Evolutionary conservation across 441 rosid species (phyloP), one percentile per base, ranked within the genome.

Genomic region (Populus hybrid): DNA sequence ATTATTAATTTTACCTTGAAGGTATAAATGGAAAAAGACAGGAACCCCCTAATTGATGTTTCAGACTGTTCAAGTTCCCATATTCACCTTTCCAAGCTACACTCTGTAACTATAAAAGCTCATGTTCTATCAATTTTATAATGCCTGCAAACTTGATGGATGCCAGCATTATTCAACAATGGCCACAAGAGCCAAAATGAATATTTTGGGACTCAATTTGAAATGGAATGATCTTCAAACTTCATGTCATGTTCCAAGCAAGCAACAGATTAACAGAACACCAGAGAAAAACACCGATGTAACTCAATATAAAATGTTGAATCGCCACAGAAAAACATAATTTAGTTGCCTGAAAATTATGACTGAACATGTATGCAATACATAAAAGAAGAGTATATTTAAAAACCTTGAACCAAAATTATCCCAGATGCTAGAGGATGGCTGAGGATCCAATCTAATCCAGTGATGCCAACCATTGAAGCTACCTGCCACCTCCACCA

Each of bases 381-480:
- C 64, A n/a, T 16, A 38, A 45, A 7, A 80, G 6, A 76, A 73
- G 23, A 28, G 29, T 45, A 68, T 8, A 67, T 69, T 28, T 24
- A 0, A 79, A 71, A 36, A 88, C 93, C 92, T 89, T 85, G 91
- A 81, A 59, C 83, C 88, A 66, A 68, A 28, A 61, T 82, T 69
- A 70, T 88, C 87, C 9, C 16, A 26, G 10, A 42, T 38, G 50
- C 81, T 84, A 74, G 84, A 70, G 42, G 83, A 90, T 76, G 91
- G 80, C 78, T 86, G 84, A 79, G 88, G 94, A 76, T 93, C 98
- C 94, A 93, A 76, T 86, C 83, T 92, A 76, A 95, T 89, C 45
- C 79, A 83, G 74, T 87, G 93, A 81, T 90, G 91, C 98, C 99
- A 95, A 50, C 98, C 99, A 74, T 90, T 95, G 81, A 95, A 95